phyloP scores from a whole-genome alignment of 352 stramenopile species.

The Plasmopara halstedii region DNA sequence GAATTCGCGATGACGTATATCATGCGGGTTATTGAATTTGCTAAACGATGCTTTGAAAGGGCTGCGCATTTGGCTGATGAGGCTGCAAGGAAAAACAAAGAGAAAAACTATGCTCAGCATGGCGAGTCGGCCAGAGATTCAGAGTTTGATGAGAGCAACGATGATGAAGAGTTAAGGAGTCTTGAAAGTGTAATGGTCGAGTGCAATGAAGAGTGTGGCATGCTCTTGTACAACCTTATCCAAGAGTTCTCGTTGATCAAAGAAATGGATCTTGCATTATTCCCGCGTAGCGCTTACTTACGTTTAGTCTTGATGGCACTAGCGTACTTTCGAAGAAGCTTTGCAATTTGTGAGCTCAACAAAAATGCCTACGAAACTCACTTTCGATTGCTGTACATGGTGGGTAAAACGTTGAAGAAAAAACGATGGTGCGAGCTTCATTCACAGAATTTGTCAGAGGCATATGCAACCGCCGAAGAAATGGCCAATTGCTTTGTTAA shows the following conservation, averaged over 20 bases:
- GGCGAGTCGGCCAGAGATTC: too few species aligned
- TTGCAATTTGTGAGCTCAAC: conserved; percentile 25
- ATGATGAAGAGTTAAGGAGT: conserved; percentile 26
- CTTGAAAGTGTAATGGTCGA: conserved; percentile 36
- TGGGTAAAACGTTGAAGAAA: conserved; percentile 69
- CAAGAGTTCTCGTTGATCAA: conserved; percentile 56
- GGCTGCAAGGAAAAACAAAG: conserved; percentile 7
- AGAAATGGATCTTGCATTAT: conserved; percentile 17
- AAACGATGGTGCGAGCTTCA: conserved; percentile 25
- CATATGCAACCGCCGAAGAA: conserved; percentile 11
- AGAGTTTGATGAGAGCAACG: too few species aligned
- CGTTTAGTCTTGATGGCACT: conserved; percentile 25
- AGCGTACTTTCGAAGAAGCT: conserved; percentile 31
- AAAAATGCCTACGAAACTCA: conserved; percentile 39
- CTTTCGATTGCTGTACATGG: conserved; percentile 70
- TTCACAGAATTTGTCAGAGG: conserved; percentile 6
- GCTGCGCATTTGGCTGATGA: conserved; percentile 31
- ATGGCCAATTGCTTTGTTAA: conserved; percentile 48
- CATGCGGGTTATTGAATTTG: conserved; percentile 52
- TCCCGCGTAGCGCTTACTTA: conserved; percentile 22
- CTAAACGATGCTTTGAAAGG: conserved; percentile 57
- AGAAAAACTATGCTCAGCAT: too few species aligned
- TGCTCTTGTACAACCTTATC: conserved; percentile 66
- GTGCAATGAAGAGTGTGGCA: conserved; percentile 62
- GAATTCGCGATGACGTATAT: conserved; percentile 39